Evolutionary conservation across 306 rosid species (phyloP), one percentile per base, ranked within the genome.

Genomic region (Rubus parviflorus): DNA sequence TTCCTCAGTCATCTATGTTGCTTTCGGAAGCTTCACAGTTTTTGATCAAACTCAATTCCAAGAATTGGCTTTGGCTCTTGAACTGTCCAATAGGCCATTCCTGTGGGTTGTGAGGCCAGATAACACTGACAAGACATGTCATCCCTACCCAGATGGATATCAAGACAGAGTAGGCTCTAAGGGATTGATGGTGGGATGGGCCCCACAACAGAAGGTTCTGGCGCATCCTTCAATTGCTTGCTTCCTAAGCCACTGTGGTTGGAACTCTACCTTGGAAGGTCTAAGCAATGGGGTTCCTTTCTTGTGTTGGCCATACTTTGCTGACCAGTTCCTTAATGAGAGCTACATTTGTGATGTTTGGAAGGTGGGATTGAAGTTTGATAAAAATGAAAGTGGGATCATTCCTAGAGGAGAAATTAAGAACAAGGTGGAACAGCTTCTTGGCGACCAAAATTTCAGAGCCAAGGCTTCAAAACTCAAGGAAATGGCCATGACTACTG

Each of bases 221-320:
- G 63, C 69, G 3, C 96, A 90, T 78, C 79, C 87, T 69, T 82
- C 92, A 0, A 61, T 89, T 58, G 93, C 93, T 85, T 88, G 93
- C 88, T 91, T 93, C 85, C 13, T 88, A 70, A 93, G 91, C 57
- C 97, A 93, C 14, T 89, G 93, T 46, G 97, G 96, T 73, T 87
- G 97, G 96, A 92, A 90, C 84, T 90, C 96, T 10, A 86, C 83
- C 8, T 3, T 88, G 38, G 96, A 93, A 66, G 87, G 96, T 70
- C 60, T 86, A 3, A 61, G 82, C 84, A 89, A 83, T 62, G 98
- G 91, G 41, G 57, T 93, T 14, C 89, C 90, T 14, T 74, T 87
- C 51, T 54, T 89, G 87, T 93, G 97, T 15, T 93, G 93, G 97
- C 98, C 98, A 23, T 84, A 84, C 43, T 85, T 88, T 53, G 94